Evolutionary conservation across 2,329 filamentous ascomycete species (phyloP).

Genomic region (Fusarium cicatricum): DNA sequence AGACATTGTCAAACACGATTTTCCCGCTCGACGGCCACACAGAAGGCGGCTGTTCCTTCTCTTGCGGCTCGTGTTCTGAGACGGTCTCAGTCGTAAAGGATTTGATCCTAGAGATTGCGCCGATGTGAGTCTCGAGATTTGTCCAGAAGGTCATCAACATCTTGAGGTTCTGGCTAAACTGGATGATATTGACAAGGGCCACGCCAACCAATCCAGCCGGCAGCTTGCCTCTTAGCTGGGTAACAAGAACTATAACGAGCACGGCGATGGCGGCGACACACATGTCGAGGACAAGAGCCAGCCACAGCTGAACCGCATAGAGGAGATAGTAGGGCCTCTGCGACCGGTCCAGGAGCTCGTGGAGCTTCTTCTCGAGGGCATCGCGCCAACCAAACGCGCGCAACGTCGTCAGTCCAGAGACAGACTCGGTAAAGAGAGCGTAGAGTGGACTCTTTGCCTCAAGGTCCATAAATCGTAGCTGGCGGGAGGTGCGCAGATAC

Average conservation of each 20-base stretch:
- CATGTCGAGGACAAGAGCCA: constrained; percentile 37
- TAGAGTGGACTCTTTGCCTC: constrained; percentile 60
- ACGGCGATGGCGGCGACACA: constrained; percentile 33
- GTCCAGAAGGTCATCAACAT: constrained; percentile 46
- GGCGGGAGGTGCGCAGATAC: constrained; percentile 59
- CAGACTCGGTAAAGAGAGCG: constrained; percentile 58
- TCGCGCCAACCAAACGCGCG: constrained; percentile 58
- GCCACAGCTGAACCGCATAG: constrained; percentile 41
- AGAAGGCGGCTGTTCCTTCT: constrained; percentile 58
- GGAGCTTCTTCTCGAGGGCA: constrained; percentile 46
- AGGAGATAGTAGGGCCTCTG: constrained; percentile 58
- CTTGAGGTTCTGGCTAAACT: constrained; percentile 43
- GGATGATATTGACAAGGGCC: constrained; percentile 41
- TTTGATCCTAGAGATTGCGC: constrained; percentile 40
- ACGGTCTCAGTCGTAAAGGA: constrained; percentile 25
- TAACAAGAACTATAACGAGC: constrained; percentile 28
- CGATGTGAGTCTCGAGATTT: constrained; percentile 41
- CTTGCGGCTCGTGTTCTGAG: constrained; percentile 24
- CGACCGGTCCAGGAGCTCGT: constrained; percentile 50
- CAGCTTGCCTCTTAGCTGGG: constrained; percentile 21
- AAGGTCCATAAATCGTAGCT: constrained; percentile 60
- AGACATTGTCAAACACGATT: constrained; percentile 74
- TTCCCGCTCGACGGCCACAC: constrained; percentile 86
- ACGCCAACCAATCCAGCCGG: constrained; percentile 34
- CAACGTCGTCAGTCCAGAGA: constrained; percentile 56